Evolutionary conservation across 2,329 filamentous ascomycete species (phyloP).

Genomic region (Ophiostoma sp.): DNA sequence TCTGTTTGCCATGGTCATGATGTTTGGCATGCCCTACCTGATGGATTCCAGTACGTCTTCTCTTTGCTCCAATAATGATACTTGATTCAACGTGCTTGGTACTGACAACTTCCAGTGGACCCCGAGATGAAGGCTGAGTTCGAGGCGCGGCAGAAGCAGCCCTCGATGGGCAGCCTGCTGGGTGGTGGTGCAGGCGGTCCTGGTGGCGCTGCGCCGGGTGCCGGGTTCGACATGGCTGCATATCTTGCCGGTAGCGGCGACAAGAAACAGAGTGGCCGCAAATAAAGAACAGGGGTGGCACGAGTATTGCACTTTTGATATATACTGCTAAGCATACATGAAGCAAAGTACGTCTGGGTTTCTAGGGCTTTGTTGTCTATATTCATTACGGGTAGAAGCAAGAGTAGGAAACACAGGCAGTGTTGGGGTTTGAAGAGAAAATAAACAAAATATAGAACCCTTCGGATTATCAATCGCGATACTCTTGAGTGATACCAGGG

Average conservation of each 20-base stretch:
- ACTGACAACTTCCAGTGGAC: constrained; percentile 61
- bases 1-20: constrained; percentile 71
- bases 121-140: constrained; percentile 92
- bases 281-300: constrained; percentile 23
- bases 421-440: no score
- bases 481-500: no score
- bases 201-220: constrained; percentile 37
- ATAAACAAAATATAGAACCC: no score
- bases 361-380: background rate
- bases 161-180: constrained; percentile 57
- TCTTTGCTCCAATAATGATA: background rate
- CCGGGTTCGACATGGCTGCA: constrained; percentile 57
- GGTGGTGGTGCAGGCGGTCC: constrained; percentile 40
- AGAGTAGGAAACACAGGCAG: no score
- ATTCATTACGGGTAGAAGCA: background rate
- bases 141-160: constrained; percentile 78
- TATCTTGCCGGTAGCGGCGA: constrained; percentile 51
- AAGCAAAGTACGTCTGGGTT: background rate
- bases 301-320: background rate
- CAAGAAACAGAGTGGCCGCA: constrained; percentile 36
- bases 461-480: no score
- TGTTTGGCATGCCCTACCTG: constrained; percentile 89
- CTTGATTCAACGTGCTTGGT: background rate
- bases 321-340: background rate
- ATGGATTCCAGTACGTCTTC: constrained; percentile 81